These are phyloP conservation scores for Castanospermum australe DNA, from an alignment of 306 rosid species.

Conservation along the genomic window DNA sequence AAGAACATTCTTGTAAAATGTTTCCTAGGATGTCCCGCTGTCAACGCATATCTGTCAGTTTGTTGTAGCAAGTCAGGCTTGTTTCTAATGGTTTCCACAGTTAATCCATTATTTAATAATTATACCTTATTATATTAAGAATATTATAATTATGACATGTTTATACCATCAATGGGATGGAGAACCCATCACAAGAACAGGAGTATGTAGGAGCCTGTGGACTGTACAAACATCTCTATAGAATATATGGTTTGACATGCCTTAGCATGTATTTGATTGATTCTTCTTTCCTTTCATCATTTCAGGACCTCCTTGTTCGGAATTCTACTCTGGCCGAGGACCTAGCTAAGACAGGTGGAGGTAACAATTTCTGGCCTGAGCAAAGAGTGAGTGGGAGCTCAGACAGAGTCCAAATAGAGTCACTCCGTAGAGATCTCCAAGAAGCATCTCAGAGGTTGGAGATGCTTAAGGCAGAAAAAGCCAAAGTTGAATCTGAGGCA, in stretches of 20 bases:
- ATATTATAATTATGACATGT: background rate
- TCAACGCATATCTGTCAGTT: background rate
- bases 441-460: conserved; percentile 77
- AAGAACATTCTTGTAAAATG: background rate
- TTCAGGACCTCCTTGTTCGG: conserved; percentile 76
- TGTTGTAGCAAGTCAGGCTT: background rate
- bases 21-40: conserved; percentile 1
- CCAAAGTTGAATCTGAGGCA: conserved; percentile 73
- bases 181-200: conserved; percentile 7
- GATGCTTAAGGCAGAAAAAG: conserved; percentile 69
- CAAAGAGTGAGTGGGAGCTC: conserved; percentile 60
- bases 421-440: conserved; percentile 74
- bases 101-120: background rate
- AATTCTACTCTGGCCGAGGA: conserved; percentile 88
- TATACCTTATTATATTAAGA: background rate
- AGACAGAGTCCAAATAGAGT: conserved; percentile 72
- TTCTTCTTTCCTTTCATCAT: background rate
- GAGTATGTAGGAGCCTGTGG: background rate
- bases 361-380: conserved; percentile 43
- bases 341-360: conserved; percentile 61
- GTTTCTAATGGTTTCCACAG: background rate
- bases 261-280: conserved; percentile 11
- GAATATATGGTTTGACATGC: background rate
- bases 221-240: background rate
- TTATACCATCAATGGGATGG: background rate